Base-by-base conservation (phyloP, 2,329 filamentous ascomycete genomes). In the Xylariaceae sp. region DNA sequence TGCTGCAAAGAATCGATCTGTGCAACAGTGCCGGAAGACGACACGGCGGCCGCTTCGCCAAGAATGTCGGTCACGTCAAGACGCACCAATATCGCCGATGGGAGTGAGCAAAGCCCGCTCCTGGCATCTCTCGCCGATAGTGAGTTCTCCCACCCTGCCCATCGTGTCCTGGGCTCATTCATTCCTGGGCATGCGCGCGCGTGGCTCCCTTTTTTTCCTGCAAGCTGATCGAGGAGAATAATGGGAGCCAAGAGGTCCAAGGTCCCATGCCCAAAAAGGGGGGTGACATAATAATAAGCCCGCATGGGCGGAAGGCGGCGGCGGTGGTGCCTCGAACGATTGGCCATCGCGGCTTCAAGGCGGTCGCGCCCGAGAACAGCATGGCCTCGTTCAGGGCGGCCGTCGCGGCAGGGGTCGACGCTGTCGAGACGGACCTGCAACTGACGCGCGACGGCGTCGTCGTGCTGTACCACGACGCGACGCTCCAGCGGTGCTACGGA, bases 351-450 rank as follows among this genome's bases (percentile, higher is more conserved):
- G 86, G 86, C 31, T 88, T 82, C 70, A 90, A 86, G 59, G 79
- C 81, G 1, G 71, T 72, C 36, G 85, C 74, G 50, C 88, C 90
- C 0, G 90, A 97, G 62, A 97, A 97, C 64, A 84, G 85, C 2
- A 79, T 96, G 73, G 74, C 70, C 12, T 84, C 85, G 6, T 94
- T 95, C 64, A 68, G 68, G 41, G 82, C 74, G 18, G 89, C 88
- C 1, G 73, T 90, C 9, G 37, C 38, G 2, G 68, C 78, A 21
- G 80, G 78, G 13, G 87, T 85, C 0, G 78, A 94, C 53, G 90
- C 84, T 0, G 68, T 97, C 18, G 90, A 97, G 66, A 94, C 88
- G 13, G 90, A 97, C 55, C 63, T 96, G 7, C 89, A 94, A 59
- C 64, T 96, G 23, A 82, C 86, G 11, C 78, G 74, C 45, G 90